phyloP scores from a whole-genome alignment of 1,284 basidiomycete genomes.

The Boletus smithii region DNA sequence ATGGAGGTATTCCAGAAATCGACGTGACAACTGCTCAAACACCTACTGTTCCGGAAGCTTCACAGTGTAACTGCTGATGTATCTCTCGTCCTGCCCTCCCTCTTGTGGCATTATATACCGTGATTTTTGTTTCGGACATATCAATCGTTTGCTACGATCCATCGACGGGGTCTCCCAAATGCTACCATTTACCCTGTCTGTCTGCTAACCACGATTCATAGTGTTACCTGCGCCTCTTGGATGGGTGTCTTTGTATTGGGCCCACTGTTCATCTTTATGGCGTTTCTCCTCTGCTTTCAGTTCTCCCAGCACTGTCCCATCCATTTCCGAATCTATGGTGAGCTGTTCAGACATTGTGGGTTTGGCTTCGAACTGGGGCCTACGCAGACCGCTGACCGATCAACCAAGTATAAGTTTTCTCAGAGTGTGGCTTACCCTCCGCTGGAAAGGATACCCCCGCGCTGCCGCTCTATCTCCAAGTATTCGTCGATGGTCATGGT shows the following conservation, averaged over 20 bases:
- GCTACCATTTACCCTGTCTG: slow-evolving; percentile 6
- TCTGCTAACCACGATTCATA: slow-evolving; percentile 81
- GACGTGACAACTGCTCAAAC: slow-evolving; percentile 69
- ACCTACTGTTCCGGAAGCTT: slow-evolving; percentile 71
- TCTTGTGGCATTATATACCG: slow-evolving; percentile 32
- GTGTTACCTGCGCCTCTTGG: slow-evolving; percentile 87
- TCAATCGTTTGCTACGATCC: slow-evolving; percentile 15
- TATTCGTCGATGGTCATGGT: slow-evolving; percentile 98
- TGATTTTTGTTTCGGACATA: slow-evolving; percentile 18
- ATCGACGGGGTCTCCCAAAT: slow-evolving; percentile 7
- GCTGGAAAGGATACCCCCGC: slow-evolving; percentile 85
- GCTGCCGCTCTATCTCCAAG: slow-evolving; percentile 77
- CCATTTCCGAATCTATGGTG: slow-evolving; percentile 75
- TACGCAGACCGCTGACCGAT: slow-evolving; percentile 32
- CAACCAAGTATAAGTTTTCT: slow-evolving; percentile 6
- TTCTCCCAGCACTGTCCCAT: slow-evolving; percentile 71
- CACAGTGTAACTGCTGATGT: slow-evolving; percentile 67
- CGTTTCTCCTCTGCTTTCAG: slow-evolving; percentile 75
- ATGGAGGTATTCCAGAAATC: slow-evolving; percentile 55
- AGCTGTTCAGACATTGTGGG: slow-evolving; percentile 79
- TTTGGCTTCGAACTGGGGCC: slow-evolving; percentile 63
- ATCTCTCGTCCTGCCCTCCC: neutral
- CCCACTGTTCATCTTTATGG: slow-evolving; percentile 85
- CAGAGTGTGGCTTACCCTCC: slow-evolving; percentile 64
- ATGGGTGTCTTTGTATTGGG: slow-evolving; percentile 76